Evolutionary conservation across 208 protist genomes (phyloP), one percentile per base, ranked within the genome.

Genomic region (Trypanosoma theileri): DNA sequence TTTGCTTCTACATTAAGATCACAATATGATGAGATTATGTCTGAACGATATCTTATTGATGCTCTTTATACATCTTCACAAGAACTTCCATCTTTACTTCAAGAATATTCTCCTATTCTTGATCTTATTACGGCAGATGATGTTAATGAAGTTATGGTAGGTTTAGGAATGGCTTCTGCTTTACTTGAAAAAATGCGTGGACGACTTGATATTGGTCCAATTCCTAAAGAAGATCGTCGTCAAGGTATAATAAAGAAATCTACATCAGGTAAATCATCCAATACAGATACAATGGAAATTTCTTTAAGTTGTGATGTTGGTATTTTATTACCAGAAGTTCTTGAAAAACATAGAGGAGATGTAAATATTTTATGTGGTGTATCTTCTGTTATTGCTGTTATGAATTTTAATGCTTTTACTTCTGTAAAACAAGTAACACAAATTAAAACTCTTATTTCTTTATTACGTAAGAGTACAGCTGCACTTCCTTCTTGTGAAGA

Each of bases 1-100:
- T 96, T 93, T 60, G 82, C 89, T 3, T 60, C 77, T 19, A 92
- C 87, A 6, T 70, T 96, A 51, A 84, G 91, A 12, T 52, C 73
- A 35, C 80, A 91, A 62, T 89, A 92, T 73, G 64, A 66, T 10
- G 88, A 96, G 75, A 57, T 77, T 42, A 86, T 88, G 81, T 86
- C 91, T 13, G 88, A 96, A 78, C 79, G 77, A 46, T 96, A 96
- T 74, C 56, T 96, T 28, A 80, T 96, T 59, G 88, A 94, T 63
- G 86, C 91, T n/a, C 58, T 96, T 7, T 96, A 83, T 82, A 84
- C 63, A 17, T 62, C 84, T 56, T 17, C 51, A 0, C 79, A 88
- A 54, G 74, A 84, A 12, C 75, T 83, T 14, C 85, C 86, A 19
- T 48, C 69, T 44, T 69, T 79, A 55, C 52, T 96, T 61, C 73